Evolutionary conservation across 2,329 filamentous ascomycete species (phyloP), one percentile per base, ranked within the genome.

Genomic region (Chalara sp.): DNA sequence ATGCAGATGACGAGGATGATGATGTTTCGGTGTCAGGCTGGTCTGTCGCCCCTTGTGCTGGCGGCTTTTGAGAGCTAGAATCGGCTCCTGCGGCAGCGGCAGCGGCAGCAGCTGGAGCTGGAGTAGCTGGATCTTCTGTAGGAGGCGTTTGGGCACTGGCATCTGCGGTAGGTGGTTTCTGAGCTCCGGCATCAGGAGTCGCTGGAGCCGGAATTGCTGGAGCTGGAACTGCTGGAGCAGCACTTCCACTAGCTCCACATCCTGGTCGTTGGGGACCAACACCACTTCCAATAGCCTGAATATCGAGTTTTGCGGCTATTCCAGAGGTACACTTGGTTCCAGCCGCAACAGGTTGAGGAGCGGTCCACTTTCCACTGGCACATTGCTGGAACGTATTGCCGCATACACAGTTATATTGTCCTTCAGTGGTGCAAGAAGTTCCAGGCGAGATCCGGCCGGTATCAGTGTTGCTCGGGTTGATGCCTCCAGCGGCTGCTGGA

Each of bases 321-420:
- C 78, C 78, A 0, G 59, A 47, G 1, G 61, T 60, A 62, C 78
- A 81, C 0, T 51, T 58, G 0, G 74, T 76, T 1, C 78, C 78
- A 0, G 63, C 59, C 0, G 78, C 71, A 11, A 81, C 58, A 0
- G 55, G 42, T 53, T 71, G 69, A 3, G 64, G 50, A 0, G 65
- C 59, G 2, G 76, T 76, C 78, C 78, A 81, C 0, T 56, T 39
- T 6, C 78, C 77, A 3, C 71, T 73, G 6, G 71, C 78, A 53
- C 78, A 81, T 44, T 76, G 76, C 63, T 81, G 77, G 72, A 72
- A 81, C 0, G 70, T 70, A 1, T 61, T 67, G 10, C 76, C 76
- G 0, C 62, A 67, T 5, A 80, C 66, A 56, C 78, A 81, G 68
- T 79, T 79, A 73, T 74, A 81, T 8, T 63, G 61, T 2, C 78